A percentile compares a stretch with the other conserved stretches of the same genome.
Evolutionary conservation across 257 asterid genomes (phyloP).

Genomic region (Cruciata laevipes): DNA sequence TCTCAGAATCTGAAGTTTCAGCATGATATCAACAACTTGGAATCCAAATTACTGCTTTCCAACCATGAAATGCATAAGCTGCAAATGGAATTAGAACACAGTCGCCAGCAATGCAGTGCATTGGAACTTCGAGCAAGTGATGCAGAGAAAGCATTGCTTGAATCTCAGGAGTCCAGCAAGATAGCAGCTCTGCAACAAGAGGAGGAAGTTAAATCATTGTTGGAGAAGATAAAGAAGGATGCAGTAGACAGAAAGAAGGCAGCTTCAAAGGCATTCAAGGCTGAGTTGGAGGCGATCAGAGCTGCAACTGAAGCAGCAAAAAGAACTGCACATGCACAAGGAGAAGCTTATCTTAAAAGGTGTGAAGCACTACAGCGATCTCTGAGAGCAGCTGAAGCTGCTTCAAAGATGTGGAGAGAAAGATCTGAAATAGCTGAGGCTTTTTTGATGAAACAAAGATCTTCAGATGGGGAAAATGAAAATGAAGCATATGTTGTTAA

Average conservation of each 20-base stretch:
- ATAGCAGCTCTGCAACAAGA: slow-evolving; percentile 27
- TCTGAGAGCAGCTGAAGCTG: slow-evolving; percentile 34
- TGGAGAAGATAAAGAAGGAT: slow-evolving; percentile 36
- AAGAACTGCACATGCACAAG: slow-evolving; percentile 25
- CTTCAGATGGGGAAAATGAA: slow-evolving; percentile 18
- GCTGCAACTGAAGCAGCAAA: slow-evolving; percentile 35
- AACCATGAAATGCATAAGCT: slow-evolving; percentile 22
- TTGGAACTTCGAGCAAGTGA: slow-evolving; percentile 23
- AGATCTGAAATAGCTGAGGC: slow-evolving; percentile 32
- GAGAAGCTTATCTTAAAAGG: slow-evolving; percentile 30
- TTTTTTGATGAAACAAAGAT: slow-evolving; percentile 17
- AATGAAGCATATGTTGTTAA: slow-evolving; percentile 25
- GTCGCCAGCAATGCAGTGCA: slow-evolving; percentile 19
- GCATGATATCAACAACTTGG: slow-evolving; percentile 25
- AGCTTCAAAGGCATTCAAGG: slow-evolving; percentile 35
- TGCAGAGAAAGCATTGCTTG: slow-evolving; percentile 30
- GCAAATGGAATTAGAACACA: slow-evolving; percentile 29
- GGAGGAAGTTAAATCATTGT: slow-evolving; percentile 28
- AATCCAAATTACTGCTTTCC: slow-evolving; percentile 17
- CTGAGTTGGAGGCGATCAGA: slow-evolving; percentile 30
- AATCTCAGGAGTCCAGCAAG: slow-evolving; percentile 32
- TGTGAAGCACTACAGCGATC: slow-evolving; percentile 38
- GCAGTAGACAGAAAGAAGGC: slow-evolving; percentile 26
- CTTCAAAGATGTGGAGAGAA: slow-evolving; percentile 29
- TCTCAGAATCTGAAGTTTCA: slow-evolving; percentile 29